Evolutionary conservation across 305 asterid species (phyloP).

Genomic region (Withania somnifera): DNA sequence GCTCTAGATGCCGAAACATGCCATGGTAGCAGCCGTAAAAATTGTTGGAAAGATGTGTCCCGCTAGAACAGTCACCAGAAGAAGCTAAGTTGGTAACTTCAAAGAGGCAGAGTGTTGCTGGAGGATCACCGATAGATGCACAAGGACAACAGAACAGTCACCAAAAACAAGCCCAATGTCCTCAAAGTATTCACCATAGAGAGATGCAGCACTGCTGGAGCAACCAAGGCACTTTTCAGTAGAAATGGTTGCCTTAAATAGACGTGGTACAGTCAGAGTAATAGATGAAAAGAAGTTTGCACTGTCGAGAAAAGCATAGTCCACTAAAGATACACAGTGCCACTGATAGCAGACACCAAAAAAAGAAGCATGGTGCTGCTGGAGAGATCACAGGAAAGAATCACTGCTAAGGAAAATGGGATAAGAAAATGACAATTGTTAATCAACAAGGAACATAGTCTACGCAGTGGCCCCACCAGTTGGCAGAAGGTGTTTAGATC

Average conservation of each 20-base stretch:
- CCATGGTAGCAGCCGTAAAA: not conserved
- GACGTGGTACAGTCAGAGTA: not conserved
- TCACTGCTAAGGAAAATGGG: not conserved
- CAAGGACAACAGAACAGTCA: not conserved
- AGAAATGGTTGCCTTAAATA: not conserved
- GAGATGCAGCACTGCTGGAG: not conserved
- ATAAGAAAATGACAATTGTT: not conserved
- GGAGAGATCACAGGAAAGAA: not conserved
- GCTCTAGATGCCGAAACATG: not conserved
- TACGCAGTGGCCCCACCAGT: not conserved
- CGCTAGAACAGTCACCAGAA: not conserved
- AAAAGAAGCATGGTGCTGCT: not conserved
- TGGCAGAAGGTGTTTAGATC: not conserved
- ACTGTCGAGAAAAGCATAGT: not conserved
- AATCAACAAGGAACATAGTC: not conserved
- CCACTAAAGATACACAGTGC: not conserved
- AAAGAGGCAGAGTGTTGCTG: not conserved
- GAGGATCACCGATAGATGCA: not conserved
- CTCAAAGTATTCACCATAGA: not conserved
- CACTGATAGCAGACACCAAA: not conserved
- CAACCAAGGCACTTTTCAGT: not conserved
- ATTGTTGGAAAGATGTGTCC: not conserved
- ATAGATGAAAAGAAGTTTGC: not conserved
- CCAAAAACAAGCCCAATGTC: not conserved
- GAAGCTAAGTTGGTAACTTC: not conserved